A percentile compares a stretch with the other conserved stretches of the same genome.
Conservation (phyloP, 768 basidiomycete species). For the Nidularia pulvinata region DNA sequence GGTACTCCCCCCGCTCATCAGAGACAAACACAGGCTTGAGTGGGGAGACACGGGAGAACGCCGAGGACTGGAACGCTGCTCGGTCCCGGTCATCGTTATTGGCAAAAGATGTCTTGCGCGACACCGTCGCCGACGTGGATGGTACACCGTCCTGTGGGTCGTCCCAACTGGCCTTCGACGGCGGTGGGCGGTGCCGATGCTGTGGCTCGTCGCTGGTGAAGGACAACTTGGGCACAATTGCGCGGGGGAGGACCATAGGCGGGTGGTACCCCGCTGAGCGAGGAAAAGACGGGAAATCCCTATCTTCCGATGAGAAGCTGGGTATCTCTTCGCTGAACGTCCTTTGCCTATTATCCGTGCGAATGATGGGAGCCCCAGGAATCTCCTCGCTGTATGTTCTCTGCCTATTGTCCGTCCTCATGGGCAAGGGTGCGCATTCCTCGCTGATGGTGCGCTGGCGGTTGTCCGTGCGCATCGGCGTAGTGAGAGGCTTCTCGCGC, state of each 20-base stretch:
- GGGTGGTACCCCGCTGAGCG: constrained; percentile 4
- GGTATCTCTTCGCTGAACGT: neutral
- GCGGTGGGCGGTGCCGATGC: neutral
- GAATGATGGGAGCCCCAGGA: neutral
- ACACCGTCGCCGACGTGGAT: neutral
- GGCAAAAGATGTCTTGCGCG: neutral
- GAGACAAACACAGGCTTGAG: neutral
- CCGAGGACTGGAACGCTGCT: neutral
- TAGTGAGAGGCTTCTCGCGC: constrained; percentile 1
- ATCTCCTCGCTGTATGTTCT: neutral
- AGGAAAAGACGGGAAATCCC: neutral
- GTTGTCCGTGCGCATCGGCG: no score
- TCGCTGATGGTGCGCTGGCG: no score
- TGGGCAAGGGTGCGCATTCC: no score
- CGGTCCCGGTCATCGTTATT: neutral
- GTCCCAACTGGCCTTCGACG: no score
- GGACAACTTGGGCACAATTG: neutral
- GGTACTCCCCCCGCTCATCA: neutral
- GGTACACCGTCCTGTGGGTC: neutral
- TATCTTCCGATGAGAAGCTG: neutral
- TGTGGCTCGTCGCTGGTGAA: neutral
- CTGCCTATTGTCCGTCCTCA: constrained; percentile 8
- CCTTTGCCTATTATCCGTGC: neutral
- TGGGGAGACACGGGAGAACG: neutral
- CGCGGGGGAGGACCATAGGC: no score